Evolutionary conservation across 148 eudicot genomes (phyloP), one percentile per base, ranked within the genome.

Genomic region (Simmondsia chinensis): DNA sequence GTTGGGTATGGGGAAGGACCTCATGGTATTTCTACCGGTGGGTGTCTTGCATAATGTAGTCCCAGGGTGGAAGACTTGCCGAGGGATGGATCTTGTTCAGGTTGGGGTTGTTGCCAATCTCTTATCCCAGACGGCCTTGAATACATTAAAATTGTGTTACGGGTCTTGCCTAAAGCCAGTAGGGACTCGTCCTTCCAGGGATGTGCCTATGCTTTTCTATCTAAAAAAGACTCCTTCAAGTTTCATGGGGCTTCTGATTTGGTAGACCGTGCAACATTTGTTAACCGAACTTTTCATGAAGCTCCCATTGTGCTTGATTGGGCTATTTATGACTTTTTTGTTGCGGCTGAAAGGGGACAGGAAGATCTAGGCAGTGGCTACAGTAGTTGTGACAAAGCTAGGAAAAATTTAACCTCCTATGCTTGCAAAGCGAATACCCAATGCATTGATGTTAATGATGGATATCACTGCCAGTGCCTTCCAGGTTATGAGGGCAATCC

Each of bases 401-500:
- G 15, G 43, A 3, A 9, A 21, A 47, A 54, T 28, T 21, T 32
- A 19, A 10, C 20, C 3, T 9, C 14, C 7, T 62, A 46, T 34
- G 54, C 28, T 1, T 55, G 68, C 13, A 37, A 63, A n/a, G 20
- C 13, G 8, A 63, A 63, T 25, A 55, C 61, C 21, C 10, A n/a
- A 14, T 63, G 68, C 27, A 27, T 21, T 26, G 57, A 60, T 17
- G 42, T 31, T 0, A 48, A 63, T 54, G 50, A 31, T 34, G 61
- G 68, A 6, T 63, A 63, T 29, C 34, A 44, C 5, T 63, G 68
- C 47, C 31, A 17, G 12, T 63, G 68, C 45, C 18, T 44, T 23
- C 31, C 39, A 3, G 68, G 68, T 9, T 63, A 48, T 18, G 44
- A 54, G 46, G 68, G 55, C 39, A 63, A 63, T 48, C 56, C 68